A percentile compares a stretch with the other conserved stretches of the same genome.
Evolutionary conservation across 2,329 filamentous ascomycete species (phyloP).

Genomic region (Plectosphaerella cucumerina): DNA sequence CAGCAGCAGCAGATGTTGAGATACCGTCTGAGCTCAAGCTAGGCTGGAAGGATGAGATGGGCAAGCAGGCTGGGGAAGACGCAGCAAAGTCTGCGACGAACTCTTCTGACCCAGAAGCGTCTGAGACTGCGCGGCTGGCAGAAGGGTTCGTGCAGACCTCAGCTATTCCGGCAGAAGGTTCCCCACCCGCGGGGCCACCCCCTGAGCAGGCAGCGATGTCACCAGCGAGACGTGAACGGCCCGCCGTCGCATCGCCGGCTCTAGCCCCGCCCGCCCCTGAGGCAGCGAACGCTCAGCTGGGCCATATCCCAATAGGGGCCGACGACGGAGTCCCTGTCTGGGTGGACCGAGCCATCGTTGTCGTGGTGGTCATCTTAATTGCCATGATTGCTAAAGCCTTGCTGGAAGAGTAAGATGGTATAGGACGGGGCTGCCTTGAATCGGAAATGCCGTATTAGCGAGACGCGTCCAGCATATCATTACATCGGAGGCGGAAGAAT

Average conservation of each 20-base stretch:
- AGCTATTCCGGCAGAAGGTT: conserved; percentile 16
- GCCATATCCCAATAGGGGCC: conserved; percentile 15
- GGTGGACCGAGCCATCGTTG: conserved; percentile 78
- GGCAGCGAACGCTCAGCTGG: conserved; percentile 11
- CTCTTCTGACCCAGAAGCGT: conserved; percentile 22
- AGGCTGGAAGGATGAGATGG: conserved; percentile 70
- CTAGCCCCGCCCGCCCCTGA: conserved; percentile 20
- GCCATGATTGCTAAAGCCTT: conserved; percentile 63
- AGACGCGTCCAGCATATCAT: too few species aligned
- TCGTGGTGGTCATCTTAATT: conserved; percentile 63
- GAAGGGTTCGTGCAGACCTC: conserved; percentile 54
- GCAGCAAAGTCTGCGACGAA: background rate
- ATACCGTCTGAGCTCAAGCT: conserved; percentile 57
- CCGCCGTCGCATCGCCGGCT: conserved; percentile 19
- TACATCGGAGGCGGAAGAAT: too few species aligned
- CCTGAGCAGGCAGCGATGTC: too few species aligned
- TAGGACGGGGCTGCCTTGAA: conserved; percentile 9
- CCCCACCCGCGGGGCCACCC: too few species aligned
- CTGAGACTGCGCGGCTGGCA: conserved; percentile 44
- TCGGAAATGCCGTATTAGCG: too few species aligned
- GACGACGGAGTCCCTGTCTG: conserved; percentile 61
- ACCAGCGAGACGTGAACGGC: too few species aligned
- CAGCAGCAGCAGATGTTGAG: conserved; percentile 35
- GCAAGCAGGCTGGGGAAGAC: conserved; percentile 22
- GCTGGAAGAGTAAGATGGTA: conserved; percentile 19